Evolutionary conservation across 2,329 filamentous ascomycete genomes (phyloP).

Genomic region (Calonectria pauciramosa): DNA sequence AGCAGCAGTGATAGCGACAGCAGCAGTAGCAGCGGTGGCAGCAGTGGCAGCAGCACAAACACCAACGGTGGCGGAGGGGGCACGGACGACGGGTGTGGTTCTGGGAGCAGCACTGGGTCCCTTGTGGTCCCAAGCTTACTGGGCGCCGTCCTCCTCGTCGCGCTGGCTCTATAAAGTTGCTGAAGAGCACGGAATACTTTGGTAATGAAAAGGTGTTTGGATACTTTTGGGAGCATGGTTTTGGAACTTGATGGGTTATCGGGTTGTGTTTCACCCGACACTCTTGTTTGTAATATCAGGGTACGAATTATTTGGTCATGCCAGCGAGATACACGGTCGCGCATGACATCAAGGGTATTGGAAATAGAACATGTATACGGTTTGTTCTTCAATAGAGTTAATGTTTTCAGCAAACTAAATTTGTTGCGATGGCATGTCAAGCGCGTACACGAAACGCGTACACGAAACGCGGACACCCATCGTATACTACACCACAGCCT

Average conservation of each 20-base stretch:
- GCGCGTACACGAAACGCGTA: no score
- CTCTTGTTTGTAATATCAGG: neutral
- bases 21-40: neutral
- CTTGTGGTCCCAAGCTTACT: neutral
- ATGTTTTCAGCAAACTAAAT: no score
- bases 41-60: neutral
- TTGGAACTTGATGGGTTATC: neutral
- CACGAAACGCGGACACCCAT: no score
- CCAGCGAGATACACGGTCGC: neutral
- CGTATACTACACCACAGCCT: no score
- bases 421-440: no score
- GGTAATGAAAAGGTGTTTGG: neutral
- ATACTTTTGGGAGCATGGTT: neutral
- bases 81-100: neutral
- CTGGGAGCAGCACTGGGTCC: neutral
- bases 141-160: neutral
- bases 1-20: neutral
- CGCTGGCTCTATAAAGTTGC: neutral
- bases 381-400: neutral
- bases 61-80: neutral
- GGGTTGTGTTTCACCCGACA: neutral
- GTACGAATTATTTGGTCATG: neutral
- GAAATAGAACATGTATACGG: neutral
- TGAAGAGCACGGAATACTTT: fast-evolving
- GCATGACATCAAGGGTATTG: neutral